A percentile compares a stretch with the other conserved stretches of the same genome.
phyloP scores from a whole-genome alignment of 495 filamentous ascomycete species.

The Sporormia fimetaria region DNA sequence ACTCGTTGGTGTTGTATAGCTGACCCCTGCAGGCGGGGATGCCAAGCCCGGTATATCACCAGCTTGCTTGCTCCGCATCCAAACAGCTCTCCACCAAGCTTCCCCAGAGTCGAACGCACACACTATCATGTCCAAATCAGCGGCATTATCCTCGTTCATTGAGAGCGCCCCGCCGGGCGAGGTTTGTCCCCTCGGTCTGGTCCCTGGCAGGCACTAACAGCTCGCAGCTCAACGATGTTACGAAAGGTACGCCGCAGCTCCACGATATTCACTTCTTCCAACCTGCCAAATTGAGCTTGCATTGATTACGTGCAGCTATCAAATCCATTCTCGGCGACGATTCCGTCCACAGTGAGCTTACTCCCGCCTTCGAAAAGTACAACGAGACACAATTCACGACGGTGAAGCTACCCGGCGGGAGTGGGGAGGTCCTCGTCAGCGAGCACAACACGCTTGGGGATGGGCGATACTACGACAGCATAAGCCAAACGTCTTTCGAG shows the following conservation, averaged over 20 bases:
- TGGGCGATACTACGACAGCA: conserved; percentile 79
- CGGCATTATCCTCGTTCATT: conserved; percentile 59
- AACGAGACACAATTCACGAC: conserved; percentile 88
- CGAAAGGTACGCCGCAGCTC: conserved; percentile 53
- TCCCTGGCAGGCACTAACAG: not conserved
- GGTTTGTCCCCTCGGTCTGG: conserved; percentile 43
- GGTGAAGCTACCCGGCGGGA: conserved; percentile 77
- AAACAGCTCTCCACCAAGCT: no score
- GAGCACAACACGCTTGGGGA: conserved; percentile 66
- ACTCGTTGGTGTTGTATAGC: no score
- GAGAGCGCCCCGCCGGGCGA: conserved; percentile 94
- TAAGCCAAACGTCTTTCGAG: conserved; percentile 70
- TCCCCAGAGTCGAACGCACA: not conserved
- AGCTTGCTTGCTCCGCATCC: no score
- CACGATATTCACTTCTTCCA: conserved; percentile 2
- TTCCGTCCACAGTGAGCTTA: conserved; percentile 56
- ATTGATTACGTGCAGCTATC: conserved; percentile 51
- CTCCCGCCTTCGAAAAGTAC: conserved; percentile 83
- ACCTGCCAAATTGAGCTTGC: not conserved
- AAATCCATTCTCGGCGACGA: conserved; percentile 69
- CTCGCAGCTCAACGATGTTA: conserved; percentile 70
- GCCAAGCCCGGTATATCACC: no score
- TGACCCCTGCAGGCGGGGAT: no score
- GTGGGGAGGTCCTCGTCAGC: conserved; percentile 75
- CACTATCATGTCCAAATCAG: conserved; percentile 27